Conservation (phyloP, 352 stramenopile species). For the Phytophthora sp. region DNA sequence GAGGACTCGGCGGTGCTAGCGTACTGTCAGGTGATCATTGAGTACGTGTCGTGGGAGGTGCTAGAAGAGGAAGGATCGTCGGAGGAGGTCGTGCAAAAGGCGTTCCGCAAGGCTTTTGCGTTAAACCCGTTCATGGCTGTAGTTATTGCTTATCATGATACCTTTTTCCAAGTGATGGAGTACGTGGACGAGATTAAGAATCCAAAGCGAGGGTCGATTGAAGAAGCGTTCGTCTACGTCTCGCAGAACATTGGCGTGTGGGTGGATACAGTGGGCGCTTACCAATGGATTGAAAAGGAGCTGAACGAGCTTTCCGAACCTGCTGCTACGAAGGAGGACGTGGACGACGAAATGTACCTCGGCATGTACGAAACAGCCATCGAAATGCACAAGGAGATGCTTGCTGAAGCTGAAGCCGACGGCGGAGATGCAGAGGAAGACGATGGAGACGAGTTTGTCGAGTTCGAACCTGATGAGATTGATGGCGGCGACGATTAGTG, state of each 20-base stretch:
- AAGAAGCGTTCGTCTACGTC: constrained; percentile 85
- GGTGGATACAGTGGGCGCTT: constrained; percentile 82
- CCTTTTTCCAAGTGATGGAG: constrained; percentile 82
- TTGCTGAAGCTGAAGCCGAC: constrained; percentile 42
- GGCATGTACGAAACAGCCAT: constrained; percentile 89
- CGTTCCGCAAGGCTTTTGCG: constrained; percentile 70
- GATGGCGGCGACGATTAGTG: constrained; percentile 56
- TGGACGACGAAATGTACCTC: constrained; percentile 82
- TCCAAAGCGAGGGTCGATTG: constrained; percentile 71
- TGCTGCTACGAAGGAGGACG: constrained; percentile 58
- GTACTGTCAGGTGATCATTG: constrained; percentile 85
- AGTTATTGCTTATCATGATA: constrained; percentile 79
- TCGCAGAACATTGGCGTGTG: constrained; percentile 85
- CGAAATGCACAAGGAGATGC: constrained; percentile 84
- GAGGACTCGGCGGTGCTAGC: constrained; percentile 71
- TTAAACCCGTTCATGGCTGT: constrained; percentile 88
- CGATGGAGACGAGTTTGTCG: constrained; percentile 53
- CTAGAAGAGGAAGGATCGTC: constrained; percentile 83
- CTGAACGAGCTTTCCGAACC: constrained; percentile 56
- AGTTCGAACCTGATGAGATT: constrained; percentile 61
- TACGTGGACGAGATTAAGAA: constrained; percentile 87
- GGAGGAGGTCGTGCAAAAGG: constrained; percentile 74
- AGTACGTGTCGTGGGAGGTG: constrained; percentile 91
- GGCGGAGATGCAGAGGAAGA: constrained; percentile 42
- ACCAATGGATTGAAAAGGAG: constrained; percentile 87